These are phyloP conservation scores for Diaporthe australafricana DNA, from an alignment of 2,329 filamentous ascomycete genomes.

Conservation along the genomic window DNA sequence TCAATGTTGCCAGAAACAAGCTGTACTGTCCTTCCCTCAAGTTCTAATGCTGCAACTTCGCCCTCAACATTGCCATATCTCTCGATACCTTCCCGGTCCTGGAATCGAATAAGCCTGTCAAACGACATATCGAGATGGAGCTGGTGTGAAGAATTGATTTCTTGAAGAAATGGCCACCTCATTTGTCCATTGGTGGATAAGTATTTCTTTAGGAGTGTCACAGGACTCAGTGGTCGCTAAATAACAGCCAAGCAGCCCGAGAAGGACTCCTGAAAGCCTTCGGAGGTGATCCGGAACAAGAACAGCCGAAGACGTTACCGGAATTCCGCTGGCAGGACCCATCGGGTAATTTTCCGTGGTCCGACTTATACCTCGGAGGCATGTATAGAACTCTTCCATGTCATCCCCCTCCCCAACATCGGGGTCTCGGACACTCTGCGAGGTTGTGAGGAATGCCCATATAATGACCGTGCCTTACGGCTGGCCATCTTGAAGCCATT, in stretches of 20 bases:
- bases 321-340: accelerated
- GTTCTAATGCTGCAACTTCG: not conserved
- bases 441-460: not conserved
- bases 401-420: not conserved
- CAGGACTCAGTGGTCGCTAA: not conserved
- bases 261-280: not conserved
- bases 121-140: not conserved
- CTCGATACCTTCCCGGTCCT: not conserved
- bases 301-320: not conserved
- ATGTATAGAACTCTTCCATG: no score
- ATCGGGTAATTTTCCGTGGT: not conserved
- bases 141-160: not conserved
- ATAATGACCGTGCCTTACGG: not conserved
- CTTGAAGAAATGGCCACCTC: not conserved
- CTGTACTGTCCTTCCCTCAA: not conserved
- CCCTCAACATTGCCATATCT: not conserved
- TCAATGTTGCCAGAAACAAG: not conserved
- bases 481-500: not conserved
- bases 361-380: not conserved
- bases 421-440: not conserved
- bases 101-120: not conserved
- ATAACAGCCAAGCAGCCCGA: not conserved
- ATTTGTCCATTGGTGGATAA: no score
- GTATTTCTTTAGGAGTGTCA: not conserved
- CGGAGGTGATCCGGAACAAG: not conserved